phyloP scores from a whole-genome alignment of 1,284 basidiomycete genomes.

The Porphyrellus sp. region DNA sequence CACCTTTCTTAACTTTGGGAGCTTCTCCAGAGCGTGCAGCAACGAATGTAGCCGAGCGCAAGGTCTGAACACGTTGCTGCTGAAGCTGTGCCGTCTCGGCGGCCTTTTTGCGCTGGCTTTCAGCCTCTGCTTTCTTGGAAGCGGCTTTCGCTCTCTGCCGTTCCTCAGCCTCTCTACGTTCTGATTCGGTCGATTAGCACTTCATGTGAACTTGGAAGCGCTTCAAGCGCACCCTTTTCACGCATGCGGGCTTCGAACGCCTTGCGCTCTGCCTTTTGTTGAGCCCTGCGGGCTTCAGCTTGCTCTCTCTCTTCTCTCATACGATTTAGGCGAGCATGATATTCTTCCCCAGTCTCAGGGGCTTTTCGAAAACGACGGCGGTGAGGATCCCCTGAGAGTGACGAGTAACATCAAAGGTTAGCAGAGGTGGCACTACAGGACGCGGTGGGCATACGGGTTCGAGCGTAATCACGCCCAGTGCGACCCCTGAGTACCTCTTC shows the following conservation, averaged over 20 bases:
- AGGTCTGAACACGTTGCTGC: conserved; percentile 48
- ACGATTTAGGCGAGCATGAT: conserved; percentile 48
- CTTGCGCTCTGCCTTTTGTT: conserved; percentile 50
- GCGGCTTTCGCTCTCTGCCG: conserved; percentile 54
- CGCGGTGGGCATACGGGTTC: conserved; percentile 23
- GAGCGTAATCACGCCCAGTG: conserved; percentile 25
- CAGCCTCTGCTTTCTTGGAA: conserved; percentile 53
- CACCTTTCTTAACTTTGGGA: conserved; percentile 53
- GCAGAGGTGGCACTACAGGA: conserved; percentile 4
- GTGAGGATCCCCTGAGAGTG: conserved; percentile 19
- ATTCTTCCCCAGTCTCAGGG: conserved; percentile 49
- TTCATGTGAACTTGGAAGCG: conserved; percentile 7
- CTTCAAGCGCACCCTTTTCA: conserved; percentile 26
- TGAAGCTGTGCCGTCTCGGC: conserved; percentile 46
- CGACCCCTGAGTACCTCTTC: conserved; percentile 44
- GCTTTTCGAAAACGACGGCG: conserved; percentile 16
- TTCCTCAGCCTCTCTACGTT: conserved; percentile 51
- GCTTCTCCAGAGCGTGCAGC: conserved; percentile 56
- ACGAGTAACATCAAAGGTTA: conserved; percentile 8
- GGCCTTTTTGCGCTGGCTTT: conserved; percentile 49
- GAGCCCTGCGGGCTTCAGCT: conserved; percentile 48
- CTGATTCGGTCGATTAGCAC: conserved; percentile 25
- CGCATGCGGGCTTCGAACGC: conserved; percentile 37
- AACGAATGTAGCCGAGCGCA: conserved; percentile 58
- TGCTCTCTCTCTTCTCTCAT: conserved; percentile 51